Base-by-base conservation (phyloP, 2,329 filamentous ascomycete genomes). In the Neofusicoccum kwambonambiense region DNA sequence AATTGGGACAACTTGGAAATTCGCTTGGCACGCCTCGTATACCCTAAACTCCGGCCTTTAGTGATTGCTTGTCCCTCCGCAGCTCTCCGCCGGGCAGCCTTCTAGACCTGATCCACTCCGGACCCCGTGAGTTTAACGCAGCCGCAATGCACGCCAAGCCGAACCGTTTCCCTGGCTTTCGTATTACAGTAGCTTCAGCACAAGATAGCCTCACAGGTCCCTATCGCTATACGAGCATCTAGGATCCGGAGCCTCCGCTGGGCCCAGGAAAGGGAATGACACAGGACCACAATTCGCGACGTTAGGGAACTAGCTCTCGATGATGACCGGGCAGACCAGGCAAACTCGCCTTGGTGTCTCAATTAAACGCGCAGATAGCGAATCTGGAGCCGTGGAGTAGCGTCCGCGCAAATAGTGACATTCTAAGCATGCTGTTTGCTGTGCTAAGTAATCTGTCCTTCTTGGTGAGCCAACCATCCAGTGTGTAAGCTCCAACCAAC, bases 391-490 rank as follows among this genome's bases (percentile, higher is more conserved):
- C 6, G 42, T n/a, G 42, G 19, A 34, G 7, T 8, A n/a, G 8
- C 3, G 34, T 19, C 19, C 52, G 19, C 5, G 15, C 4, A 22
- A 44, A 44, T 17, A 19, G 13, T 27, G 35, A 4, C 13, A 56
- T 35, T 47, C 17, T 22, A 49, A 47, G 17, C 31, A 19, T 60
- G 31, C 31, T 22, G n/a, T 47, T 47, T 13, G 47, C 17, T 34
- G 39, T 34, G 54, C 56, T 60, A 22, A 22, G 22, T 22, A 35
- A 27, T 34, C 42, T 49, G 42, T 27, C 56, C 12, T 45, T n/a
- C 56, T 34, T 37, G n/a, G 39, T 37, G 56, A 60, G 27, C 56
- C 39, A 47, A 22, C 42, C 56, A 35, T 57, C 52, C 44, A 57
- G 12, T 42, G 17, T 57, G 39, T n/a, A 35, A 31, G 39, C 12